Conservation (phyloP, 2,329 filamentous ascomycete genomes). For the Fusarium pseudocircinatum region DNA sequence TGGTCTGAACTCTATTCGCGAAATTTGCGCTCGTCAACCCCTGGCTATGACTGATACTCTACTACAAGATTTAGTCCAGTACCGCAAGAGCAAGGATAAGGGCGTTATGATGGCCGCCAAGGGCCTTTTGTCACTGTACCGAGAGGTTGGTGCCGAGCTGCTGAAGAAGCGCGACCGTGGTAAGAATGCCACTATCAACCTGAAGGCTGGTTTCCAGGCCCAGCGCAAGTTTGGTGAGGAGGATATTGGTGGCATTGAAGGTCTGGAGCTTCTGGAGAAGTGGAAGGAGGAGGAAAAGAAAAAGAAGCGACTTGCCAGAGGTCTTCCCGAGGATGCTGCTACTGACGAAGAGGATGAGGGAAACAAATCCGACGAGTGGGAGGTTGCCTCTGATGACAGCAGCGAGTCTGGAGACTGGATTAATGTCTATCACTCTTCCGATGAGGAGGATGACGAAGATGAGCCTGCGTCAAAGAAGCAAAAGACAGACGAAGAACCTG, state of each 20-base stretch:
- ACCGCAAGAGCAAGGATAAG: conserved; percentile 97
- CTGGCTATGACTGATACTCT: conserved; percentile 96
- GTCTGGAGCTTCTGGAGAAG: conserved; percentile 87
- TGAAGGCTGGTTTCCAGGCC: conserved; percentile 79
- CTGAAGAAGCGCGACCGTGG: conserved; percentile 90
- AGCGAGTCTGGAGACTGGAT: conserved; percentile 90
- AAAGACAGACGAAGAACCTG: conserved; percentile 48
- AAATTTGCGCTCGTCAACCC: conserved; percentile 91
- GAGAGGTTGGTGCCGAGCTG: conserved; percentile 90
- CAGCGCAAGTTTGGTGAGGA: conserved; percentile 86
- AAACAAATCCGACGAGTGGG: conserved; percentile 67
- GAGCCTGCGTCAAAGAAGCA: conserved; percentile 65
- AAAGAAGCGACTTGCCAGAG: conserved; percentile 75
- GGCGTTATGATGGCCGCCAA: conserved; percentile 99
- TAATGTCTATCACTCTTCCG: conserved; percentile 85
- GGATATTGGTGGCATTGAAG: conserved; percentile 83
- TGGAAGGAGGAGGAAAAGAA: conserved; percentile 93
- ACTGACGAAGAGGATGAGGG: conserved; percentile 69
- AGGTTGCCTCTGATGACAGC: conserved; percentile 68
- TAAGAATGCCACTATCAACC: conserved; percentile 86
- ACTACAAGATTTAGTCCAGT: conserved; percentile 95
- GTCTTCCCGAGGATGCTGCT: conserved; percentile 69
- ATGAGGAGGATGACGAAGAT: conserved; percentile 74
- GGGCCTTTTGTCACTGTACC: conserved; percentile 87
- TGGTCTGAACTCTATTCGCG: conserved; percentile 92